A percentile compares a stretch with the other conserved stretches of the same genome.
These are phyloP conservation scores for Apiotrichum gamsii DNA, from an alignment of 1,284 basidiomycete genomes.

Conservation along the genomic window DNA sequence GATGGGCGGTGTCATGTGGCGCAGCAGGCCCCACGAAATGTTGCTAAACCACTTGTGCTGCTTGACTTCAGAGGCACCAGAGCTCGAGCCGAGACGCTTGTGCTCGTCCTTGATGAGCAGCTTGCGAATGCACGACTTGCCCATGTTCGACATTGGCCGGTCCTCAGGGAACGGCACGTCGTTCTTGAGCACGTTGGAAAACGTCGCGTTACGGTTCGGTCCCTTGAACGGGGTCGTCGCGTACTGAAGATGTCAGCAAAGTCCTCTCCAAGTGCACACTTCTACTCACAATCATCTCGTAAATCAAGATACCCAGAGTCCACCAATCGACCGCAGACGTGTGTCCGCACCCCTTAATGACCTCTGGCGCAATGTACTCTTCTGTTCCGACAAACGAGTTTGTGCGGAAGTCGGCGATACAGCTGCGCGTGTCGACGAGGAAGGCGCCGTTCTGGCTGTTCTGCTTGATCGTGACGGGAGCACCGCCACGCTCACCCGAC, in stretches of 20 bases:
- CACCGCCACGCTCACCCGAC: constrained; percentile 74
- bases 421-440: constrained; percentile 87
- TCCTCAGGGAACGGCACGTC: constrained; percentile 83
- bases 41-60: constrained; percentile 97
- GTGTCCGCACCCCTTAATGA: constrained; percentile 95
- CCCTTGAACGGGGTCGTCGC: constrained; percentile 99
- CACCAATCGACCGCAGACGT: constrained; percentile 99
- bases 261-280: constrained; percentile 7
- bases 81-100: constrained; percentile 79
- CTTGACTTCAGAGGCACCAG: constrained; percentile 96
- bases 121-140: constrained; percentile 81
- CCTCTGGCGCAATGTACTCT: constrained; percentile 99
- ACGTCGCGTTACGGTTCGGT: constrained; percentile 86
- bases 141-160: constrained; percentile 73
- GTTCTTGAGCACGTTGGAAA: constrained; percentile 85
- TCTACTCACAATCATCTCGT: constrained; percentile 97
- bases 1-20: constrained; percentile 91
- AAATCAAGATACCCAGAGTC: constrained; percentile 97
- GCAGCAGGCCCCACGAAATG: constrained; percentile 92
- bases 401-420: constrained; percentile 94
- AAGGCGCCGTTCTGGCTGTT: constrained; percentile 78
- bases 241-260: constrained; percentile 55
- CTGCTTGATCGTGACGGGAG: constrained; percentile 84
- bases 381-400: constrained; percentile 98
- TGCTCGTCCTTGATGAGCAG: constrained; percentile 90